Evolutionary conservation across 1,284 basidiomycete species (phyloP), one percentile per base, ranked within the genome.

Genomic region (Farysia itapuensis): DNA sequence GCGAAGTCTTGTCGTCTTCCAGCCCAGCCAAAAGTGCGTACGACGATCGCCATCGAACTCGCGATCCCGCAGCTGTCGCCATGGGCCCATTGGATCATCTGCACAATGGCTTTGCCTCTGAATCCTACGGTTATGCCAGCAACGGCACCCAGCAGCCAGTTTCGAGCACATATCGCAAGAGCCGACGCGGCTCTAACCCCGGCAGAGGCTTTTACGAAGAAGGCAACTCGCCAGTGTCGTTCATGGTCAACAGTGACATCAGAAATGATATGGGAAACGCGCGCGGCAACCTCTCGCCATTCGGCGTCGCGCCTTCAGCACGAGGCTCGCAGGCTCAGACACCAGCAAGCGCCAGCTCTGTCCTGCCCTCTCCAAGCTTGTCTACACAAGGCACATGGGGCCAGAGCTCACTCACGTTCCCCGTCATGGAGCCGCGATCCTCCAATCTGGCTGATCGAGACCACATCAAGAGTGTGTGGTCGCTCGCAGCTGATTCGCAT

Each of bases 241-340:
- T 72, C 53, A 67, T 70, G 64, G 69, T 72, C 45, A 52, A 44
- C 48, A 72, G 69, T 54, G 69, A 72, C 54, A 46, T 72, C 43
- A 59, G 68, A 18, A 38, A 23, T 11, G 44, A 54, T 14, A 38
- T 35, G n/a, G 35, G 30, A 21, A 50, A 46, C 18, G 32, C 42
- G 2, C 49, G 48, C 7, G 50, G 45, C 19, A 51, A 30, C 26
- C 45, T 51, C 11, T 58, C 59, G 19, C 49, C 59, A 3, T 57
- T 57, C 26, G 43, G 15, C 23, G 49, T 59, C 5, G 33, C 51
- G 13, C 48, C 51, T 15, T 49, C 59, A 9, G 41, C 51, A 1
- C 30, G 54, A 30, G 44, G 49, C 19, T 56, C 53, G 5, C 47
- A 47, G 20, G 30, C 31, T n/a, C 64, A 63, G 44, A 54, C 59